These are phyloP conservation scores for Boletus sp. DNA, from an alignment of 768 basidiomycete genomes.

Conservation along the genomic window DNA sequence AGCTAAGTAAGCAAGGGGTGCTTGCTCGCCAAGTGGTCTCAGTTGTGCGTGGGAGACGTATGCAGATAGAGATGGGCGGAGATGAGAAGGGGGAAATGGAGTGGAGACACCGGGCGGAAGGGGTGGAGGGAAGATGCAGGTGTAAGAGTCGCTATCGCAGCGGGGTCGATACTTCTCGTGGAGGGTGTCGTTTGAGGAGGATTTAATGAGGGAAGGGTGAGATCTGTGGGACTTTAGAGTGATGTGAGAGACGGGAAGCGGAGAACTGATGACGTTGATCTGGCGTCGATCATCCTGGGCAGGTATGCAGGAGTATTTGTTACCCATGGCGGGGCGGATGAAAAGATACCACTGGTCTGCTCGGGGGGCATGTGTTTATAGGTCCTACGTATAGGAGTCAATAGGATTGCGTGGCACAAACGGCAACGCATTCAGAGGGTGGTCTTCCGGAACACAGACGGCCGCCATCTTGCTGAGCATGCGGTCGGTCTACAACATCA, in stretches of 20 bases:
- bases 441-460: neutral
- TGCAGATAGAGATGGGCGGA: constrained; percentile 12
- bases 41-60: constrained; percentile 29
- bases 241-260: constrained; percentile 31
- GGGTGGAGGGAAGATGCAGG: neutral
- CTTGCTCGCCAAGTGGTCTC: constrained; percentile 31
- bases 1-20: constrained; percentile 41
- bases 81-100: neutral
- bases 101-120: neutral
- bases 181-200: constrained; percentile 41
- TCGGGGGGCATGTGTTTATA: constrained; percentile 17
- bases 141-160: constrained; percentile 5
- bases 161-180: constrained; percentile 28
- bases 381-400: neutral
- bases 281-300: constrained; percentile 3
- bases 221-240: constrained; percentile 40
- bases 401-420: neutral
- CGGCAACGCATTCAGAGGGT: neutral
- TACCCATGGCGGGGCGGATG: constrained; percentile 27
- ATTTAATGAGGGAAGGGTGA: constrained; percentile 33
- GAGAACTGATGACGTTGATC: constrained; percentile 2
- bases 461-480: neutral
- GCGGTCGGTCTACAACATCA: neutral
- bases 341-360: neutral
- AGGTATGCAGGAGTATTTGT: constrained; percentile 24